Evolutionary conservation across 805 yeast species (phyloP).

Genomic region (Teunomyces lycoperdinae): DNA sequence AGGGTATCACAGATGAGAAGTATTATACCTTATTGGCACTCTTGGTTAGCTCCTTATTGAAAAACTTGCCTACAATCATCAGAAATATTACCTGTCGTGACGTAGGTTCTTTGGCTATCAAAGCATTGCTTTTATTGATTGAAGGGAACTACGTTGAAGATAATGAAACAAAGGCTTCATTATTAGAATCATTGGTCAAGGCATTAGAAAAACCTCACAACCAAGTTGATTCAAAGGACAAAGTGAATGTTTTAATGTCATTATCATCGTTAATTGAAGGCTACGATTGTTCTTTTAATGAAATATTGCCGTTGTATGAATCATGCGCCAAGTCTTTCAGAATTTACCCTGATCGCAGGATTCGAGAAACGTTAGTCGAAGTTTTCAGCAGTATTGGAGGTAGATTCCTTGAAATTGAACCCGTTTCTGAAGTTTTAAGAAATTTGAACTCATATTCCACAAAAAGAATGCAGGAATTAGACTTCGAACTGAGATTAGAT

Average conservation of each 20-base stretch:
- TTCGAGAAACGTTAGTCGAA: constrained; percentile 59
- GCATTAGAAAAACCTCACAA: constrained; percentile 58
- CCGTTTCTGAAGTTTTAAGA: constrained; percentile 50
- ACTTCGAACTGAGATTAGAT: constrained; percentile 69
- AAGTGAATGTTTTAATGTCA: constrained; percentile 55
- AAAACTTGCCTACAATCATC: constrained; percentile 49
- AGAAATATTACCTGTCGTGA: constrained; percentile 40
- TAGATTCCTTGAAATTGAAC: constrained; percentile 38
- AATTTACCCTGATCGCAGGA: constrained; percentile 53
- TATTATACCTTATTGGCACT: constrained; percentile 50
- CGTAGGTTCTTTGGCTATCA: constrained; percentile 51
- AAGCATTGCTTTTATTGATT: constrained; percentile 49
- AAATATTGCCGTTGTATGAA: constrained; percentile 47
- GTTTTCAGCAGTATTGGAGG: constrained; percentile 60
- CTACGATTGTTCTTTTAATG: constrained; percentile 51
- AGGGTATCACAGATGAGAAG: constrained; percentile 34
- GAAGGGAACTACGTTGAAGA: constrained; percentile 58
- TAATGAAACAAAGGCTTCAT: constrained; percentile 47
- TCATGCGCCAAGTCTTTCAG: constrained; percentile 58
- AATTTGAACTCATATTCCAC: constrained; percentile 70
- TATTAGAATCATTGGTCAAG: constrained; percentile 55
- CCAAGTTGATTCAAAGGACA: constrained; percentile 51
- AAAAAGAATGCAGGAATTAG: constrained; percentile 66
- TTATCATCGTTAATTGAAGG: constrained; percentile 53
- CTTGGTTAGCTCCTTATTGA: constrained; percentile 56